Conservation (phyloP, 2,329 filamentous ascomycete species). For the Verticillium klebahnii region DNA sequence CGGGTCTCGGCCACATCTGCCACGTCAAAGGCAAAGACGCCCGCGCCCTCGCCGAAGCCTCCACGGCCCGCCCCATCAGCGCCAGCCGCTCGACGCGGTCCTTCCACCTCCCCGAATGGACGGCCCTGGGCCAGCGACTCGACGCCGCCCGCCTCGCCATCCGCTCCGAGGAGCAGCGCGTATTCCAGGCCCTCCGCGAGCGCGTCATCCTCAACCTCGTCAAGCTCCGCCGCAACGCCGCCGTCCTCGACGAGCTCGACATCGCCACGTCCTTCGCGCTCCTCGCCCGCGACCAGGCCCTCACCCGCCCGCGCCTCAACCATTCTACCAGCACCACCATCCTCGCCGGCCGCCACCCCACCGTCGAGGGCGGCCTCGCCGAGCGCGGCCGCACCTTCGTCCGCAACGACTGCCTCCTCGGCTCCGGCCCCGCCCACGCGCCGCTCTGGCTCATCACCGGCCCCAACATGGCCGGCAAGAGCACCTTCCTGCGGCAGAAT, state of each 20-base stretch:
- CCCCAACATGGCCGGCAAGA: constrained; percentile 99
- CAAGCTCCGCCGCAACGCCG: constrained; percentile 80
- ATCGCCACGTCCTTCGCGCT: constrained; percentile 81
- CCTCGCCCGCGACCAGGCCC: constrained; percentile 68
- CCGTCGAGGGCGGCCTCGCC: constrained; percentile 77
- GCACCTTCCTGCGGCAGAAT: constrained; percentile 92
- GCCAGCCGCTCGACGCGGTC: constrained; percentile 81
- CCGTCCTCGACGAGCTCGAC: constrained; percentile 90
- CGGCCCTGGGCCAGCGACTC: constrained; percentile 69
- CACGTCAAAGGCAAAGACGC: constrained; percentile 82
- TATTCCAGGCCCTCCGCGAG: constrained; percentile 71
- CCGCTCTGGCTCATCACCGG: constrained; percentile 66
- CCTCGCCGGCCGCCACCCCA: constrained; percentile 83
- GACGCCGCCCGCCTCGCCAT: constrained; percentile 77
- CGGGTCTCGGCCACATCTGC: constrained; percentile 82
- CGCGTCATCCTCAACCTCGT: constrained; percentile 78
- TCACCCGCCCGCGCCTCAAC: constrained; percentile 71
- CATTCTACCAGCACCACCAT: constrained; percentile 65
- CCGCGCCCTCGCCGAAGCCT: constrained; percentile 25
- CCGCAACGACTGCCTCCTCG: constrained; percentile 79
- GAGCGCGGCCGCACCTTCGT: constrained; percentile 79
- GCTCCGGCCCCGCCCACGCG: constrained; percentile 56
- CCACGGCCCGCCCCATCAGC: constrained; percentile 54
- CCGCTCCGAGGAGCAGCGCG: constrained; percentile 74
- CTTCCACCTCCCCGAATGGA: constrained; percentile 83